phyloP scores from a whole-genome alignment of 129 eudicot genomes.

The Artemisia tridentata region DNA sequence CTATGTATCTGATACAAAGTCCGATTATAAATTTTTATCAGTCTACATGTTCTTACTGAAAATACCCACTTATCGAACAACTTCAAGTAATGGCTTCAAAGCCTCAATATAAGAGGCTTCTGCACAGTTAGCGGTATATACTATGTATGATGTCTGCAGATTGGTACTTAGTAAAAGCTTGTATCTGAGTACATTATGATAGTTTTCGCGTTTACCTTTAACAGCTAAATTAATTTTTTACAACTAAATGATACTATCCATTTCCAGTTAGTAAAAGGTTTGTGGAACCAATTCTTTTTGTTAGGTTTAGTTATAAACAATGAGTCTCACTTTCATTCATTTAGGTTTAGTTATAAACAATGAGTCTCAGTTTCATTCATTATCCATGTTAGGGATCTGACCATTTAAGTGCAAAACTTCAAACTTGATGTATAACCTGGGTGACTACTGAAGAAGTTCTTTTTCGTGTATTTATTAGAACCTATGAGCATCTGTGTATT shows the following conservation, averaged over 20 bases:
- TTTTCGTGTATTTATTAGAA: not conserved
- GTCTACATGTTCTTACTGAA: constrained; percentile 9
- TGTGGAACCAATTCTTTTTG: not conserved
- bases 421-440: not conserved
- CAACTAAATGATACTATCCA: not conserved
- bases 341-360: no score
- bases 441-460: constrained; percentile 3
- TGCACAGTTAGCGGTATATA: constrained; percentile 91
- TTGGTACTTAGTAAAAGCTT: constrained; percentile 7
- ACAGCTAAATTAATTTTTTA: not conserved
- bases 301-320: not conserved
- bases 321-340: no score
- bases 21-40: constrained; percentile 4
- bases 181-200: constrained; percentile 7
- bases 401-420: not conserved
- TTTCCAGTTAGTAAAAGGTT: not conserved
- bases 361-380: not conserved
- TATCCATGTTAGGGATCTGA: not conserved
- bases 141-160: constrained; percentile 1
- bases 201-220: constrained; percentile 9
- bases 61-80: constrained; percentile 58
- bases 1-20: constrained; percentile 12
- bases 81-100: constrained; percentile 99
- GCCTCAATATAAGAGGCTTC: constrained; percentile 97
- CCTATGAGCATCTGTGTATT: constrained; percentile 11